phyloP scores from a whole-genome alignment of 1,284 basidiomycete genomes.

The Rhodotorula sp. region DNA sequence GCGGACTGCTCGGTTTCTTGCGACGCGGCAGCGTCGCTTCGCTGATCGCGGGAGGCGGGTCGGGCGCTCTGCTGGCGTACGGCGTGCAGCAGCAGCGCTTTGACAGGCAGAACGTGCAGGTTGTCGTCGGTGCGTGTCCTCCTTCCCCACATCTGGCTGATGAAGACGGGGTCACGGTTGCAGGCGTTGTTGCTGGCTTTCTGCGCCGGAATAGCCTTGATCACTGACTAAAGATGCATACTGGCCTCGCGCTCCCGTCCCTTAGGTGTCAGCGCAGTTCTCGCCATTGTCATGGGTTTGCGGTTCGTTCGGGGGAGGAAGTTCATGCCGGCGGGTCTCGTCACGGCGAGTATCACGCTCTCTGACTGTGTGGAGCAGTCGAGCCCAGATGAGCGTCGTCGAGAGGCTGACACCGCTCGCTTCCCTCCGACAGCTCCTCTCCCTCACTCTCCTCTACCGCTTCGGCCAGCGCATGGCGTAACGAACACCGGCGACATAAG shows the following conservation, averaged over 20 bases:
- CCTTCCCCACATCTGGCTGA: background rate
- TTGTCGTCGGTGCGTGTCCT: conserved; percentile 18
- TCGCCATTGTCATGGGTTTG: conserved; percentile 25
- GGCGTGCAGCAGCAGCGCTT: conserved; percentile 7
- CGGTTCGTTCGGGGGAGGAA: conserved; percentile 13
- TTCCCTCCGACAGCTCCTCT: conserved; percentile 3
- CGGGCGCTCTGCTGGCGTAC: conserved; percentile 16
- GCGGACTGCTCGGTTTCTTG: conserved; percentile 31
- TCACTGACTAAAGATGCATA: too few relatives aligned
- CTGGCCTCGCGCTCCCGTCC: too few relatives aligned
- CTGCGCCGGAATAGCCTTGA: too few relatives aligned
- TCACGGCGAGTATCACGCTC: conserved; percentile 10
- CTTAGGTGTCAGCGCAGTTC: conserved; percentile 17
- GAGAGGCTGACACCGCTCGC: too few relatives aligned
- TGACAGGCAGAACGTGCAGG: background rate
- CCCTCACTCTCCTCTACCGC: conserved; percentile 3
- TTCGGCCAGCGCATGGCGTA: conserved; percentile 16
- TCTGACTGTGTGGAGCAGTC: too few relatives aligned
- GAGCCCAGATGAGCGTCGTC: too few relatives aligned
- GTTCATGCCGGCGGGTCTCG: conserved; percentile 37
- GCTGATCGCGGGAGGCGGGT: conserved; percentile 22
- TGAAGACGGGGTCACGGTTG: background rate
- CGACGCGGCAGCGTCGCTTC: conserved; percentile 18
- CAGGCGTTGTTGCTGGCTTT: background rate
- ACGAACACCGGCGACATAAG: too few relatives aligned